Base-by-base conservation (phyloP, 2,329 filamentous ascomycete species). In the Rugonectria rugulosa region DNA sequence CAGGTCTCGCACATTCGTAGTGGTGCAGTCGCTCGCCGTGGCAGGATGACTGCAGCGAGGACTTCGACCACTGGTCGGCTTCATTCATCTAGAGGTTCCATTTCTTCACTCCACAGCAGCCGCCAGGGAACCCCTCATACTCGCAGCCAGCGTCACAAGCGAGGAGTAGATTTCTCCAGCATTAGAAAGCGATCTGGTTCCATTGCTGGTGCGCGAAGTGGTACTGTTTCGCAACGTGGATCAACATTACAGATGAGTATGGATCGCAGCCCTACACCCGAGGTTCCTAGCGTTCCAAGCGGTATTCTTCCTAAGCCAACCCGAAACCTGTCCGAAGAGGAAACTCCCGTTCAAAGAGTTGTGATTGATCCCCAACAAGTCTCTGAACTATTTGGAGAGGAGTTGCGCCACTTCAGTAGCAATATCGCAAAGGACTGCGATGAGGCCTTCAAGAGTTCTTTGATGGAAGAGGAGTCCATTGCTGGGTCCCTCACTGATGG, bases 381-480 rank as follows among this genome's bases (percentile, higher is more conserved):
- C 38, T 73, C 73, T n/a, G 56, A 72, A 44, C 64, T 76, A 34
- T 74, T 81, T 64, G 88, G 85, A 64, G 91, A 92, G 55, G 93
- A 97, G 70, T 84, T 95, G 49, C 83, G 91, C 6, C 88, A 94
- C 65, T 89, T 96, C 53, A 96, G 92, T 64, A 86, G 85, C 65
- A 92, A 92, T 66, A 87, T 97, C 58, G 91, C 92, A 44, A 91
- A 92, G 72, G 91, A 95, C 55, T 96, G 93, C 68, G 93, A 98
- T 68, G 91, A 95, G 67, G 93, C 93, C 1, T 97, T 98, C 77
- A 93, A 91, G 68, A 87, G 89, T 64, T 81, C 80, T 9, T 63
- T 84, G 10, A 73, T 82, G 12, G 69, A 73, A 15, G 73, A 75
- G 14, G 72, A 74, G 11, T 75, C 75, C 1, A 67, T 70, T 23